phyloP scores from a whole-genome alignment of 179 eudicot species.

The Beta lomatogona region DNA sequence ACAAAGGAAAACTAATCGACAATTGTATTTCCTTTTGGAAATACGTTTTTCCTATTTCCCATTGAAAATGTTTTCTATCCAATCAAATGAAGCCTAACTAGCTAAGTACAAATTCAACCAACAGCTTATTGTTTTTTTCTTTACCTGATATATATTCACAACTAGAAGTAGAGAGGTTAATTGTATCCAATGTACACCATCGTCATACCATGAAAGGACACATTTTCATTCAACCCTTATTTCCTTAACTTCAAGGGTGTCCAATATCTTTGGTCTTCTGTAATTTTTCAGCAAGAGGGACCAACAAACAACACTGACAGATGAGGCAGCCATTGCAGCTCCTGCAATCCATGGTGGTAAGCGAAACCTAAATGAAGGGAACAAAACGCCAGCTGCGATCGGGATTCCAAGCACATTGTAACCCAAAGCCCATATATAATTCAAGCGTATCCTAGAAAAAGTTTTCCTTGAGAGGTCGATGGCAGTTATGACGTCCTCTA shows the following conservation, averaged over 20 bases:
- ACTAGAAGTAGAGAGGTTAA: too few species aligned
- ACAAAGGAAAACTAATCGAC: too few species aligned
- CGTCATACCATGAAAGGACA: too few species aligned
- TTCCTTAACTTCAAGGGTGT: conserved; percentile 54
- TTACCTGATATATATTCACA: not conserved
- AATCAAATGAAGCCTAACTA: too few species aligned
- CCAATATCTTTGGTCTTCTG: conserved; percentile 65
- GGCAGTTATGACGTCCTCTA: conserved; percentile 89
- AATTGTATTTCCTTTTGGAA: too few species aligned
- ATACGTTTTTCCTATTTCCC: too few species aligned
- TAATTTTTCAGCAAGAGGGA: conserved; percentile 85
- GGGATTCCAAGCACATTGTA: conserved; percentile 85
- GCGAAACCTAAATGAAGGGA: conserved; percentile 72
- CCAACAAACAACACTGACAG: conserved; percentile 89
- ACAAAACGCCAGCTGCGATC: conserved; percentile 80
- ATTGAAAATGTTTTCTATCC: too few species aligned
- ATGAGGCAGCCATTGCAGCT: conserved; percentile 99
- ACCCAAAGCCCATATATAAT: conserved; percentile 90
- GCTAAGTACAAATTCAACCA: not conserved
- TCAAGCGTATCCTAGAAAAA: conserved; percentile 72
- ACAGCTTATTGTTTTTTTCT: not conserved
- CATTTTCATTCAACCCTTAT: conserved; percentile 41
- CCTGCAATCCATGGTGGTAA: conserved; percentile 98
- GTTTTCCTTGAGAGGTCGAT: conserved; percentile 92
- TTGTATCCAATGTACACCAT: not conserved